These are phyloP conservation scores for Aegilops bicornis DNA, from an alignment of 176 grass and related monocot species.

Conservation along the genomic window DNA sequence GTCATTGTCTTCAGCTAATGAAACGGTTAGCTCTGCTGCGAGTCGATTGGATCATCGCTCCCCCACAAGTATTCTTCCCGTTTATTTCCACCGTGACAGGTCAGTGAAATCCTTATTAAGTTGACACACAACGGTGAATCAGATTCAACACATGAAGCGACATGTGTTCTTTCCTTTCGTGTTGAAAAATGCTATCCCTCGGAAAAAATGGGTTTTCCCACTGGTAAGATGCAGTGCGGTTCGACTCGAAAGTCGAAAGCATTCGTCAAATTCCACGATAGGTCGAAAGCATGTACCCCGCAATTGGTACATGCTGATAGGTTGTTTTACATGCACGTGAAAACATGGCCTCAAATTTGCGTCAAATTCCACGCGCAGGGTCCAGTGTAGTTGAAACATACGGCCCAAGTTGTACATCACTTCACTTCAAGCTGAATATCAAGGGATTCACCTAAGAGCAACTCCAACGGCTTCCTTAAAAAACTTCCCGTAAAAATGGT, in stretches of 20 bases:
- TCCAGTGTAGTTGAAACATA: conserved; percentile 12
- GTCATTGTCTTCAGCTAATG: not conserved
- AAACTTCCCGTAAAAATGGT: no score
- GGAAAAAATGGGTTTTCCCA: conserved; percentile 5
- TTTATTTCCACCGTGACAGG: not conserved
- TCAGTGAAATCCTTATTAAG: not conserved
- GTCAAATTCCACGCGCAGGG: not conserved
- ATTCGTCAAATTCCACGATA: not conserved
- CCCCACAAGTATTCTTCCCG: not conserved
- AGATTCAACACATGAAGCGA: not conserved
- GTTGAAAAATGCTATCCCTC: not conserved
- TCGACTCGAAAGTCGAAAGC: conserved; percentile 3
- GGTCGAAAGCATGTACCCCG: not conserved
- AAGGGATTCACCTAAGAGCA: no score
- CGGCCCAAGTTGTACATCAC: not conserved
- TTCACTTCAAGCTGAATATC: not conserved
- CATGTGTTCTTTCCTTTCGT: not conserved
- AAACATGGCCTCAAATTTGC: not conserved
- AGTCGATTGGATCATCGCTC: not conserved
- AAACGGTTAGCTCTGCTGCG: not conserved
- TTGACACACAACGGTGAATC: not conserved
- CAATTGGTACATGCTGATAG: not conserved
- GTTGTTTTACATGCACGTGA: not conserved
- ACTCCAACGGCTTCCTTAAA: no score
- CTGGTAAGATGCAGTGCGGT: conserved; percentile 21